Evolutionary conservation across 495 filamentous ascomycete species (phyloP).

Genomic region (Aspergillus steynii): DNA sequence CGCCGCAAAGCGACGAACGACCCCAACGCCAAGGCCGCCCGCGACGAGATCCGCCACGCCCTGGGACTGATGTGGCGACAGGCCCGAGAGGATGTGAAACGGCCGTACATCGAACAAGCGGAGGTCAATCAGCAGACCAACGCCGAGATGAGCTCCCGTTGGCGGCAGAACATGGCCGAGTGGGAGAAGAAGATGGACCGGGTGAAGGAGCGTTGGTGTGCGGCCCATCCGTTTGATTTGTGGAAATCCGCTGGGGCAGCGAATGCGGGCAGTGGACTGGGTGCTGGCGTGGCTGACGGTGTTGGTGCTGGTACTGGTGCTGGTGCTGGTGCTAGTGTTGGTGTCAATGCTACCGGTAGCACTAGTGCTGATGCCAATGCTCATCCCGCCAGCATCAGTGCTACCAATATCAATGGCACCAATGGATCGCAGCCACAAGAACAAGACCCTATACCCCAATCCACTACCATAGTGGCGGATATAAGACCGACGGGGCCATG

Average conservation of each 20-base stretch:
- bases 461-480: not conserved
- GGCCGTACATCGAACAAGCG: slow-evolving; percentile 73
- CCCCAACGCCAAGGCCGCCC: slow-evolving; percentile 62
- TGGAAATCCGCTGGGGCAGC: slow-evolving; percentile 21
- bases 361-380: too few relatives aligned
- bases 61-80: slow-evolving; percentile 89
- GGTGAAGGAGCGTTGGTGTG: slow-evolving; percentile 63
- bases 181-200: slow-evolving; percentile 69
- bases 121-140: slow-evolving; percentile 65
- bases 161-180: slow-evolving; percentile 54
- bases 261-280: not conserved
- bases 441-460: not conserved
- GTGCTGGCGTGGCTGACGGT: not conserved
- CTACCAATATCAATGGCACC: not conserved
- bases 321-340: not conserved
- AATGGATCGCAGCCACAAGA: not conserved
- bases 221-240: slow-evolving; percentile 52
- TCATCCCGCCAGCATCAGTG: not conserved
- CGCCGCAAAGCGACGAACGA: slow-evolving; percentile 64
- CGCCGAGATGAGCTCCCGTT: slow-evolving; percentile 56
- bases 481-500: too few relatives aligned
- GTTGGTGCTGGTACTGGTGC: not conserved
- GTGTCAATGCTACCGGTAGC: not conserved
- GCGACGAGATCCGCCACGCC: slow-evolving; percentile 77
- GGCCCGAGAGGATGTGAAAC: slow-evolving; percentile 62